A percentile compares a stretch with the other conserved stretches of the same genome.
Conservation (phyloP, 2,329 filamentous ascomycete genomes). For the Fusarium metavorans region DNA sequence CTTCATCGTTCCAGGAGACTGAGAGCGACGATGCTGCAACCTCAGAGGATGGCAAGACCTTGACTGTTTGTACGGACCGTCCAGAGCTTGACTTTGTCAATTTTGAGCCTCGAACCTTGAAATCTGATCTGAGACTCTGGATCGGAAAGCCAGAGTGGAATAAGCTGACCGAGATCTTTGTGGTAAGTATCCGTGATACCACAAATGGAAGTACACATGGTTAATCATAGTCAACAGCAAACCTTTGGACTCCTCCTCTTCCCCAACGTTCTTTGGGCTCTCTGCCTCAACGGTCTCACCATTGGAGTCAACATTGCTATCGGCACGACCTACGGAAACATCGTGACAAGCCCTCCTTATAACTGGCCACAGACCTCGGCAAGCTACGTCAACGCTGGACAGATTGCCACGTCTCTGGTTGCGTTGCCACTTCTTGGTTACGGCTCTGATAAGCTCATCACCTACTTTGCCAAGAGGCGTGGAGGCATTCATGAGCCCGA, state of each 20-base stretch:
- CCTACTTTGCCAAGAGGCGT: slow-evolving; percentile 33
- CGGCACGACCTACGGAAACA: slow-evolving; percentile 36
- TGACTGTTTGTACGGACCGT: slow-evolving; percentile 26
- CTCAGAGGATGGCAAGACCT: neutral
- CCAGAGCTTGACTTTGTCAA: slow-evolving; percentile 37
- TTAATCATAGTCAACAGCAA: slow-evolving; percentile 9
- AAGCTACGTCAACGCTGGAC: slow-evolving; percentile 38
- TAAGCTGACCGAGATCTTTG: slow-evolving; percentile 24
- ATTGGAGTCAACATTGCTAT: slow-evolving; percentile 40
- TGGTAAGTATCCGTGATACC: neutral
- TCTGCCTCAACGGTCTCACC: slow-evolving; percentile 36
- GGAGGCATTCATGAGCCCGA: slow-evolving; percentile 38
- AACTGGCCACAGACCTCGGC: slow-evolving; percentile 35
- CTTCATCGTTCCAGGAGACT: neutral
- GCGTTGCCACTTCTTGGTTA: slow-evolving; percentile 35
- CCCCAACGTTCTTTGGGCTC: slow-evolving; percentile 38
- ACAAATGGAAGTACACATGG: no score
- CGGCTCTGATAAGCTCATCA: slow-evolving; percentile 37
- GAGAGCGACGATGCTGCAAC: neutral
- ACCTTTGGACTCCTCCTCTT: slow-evolving; percentile 37
- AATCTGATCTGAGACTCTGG: slow-evolving; percentile 37
- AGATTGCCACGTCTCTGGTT: slow-evolving; percentile 34
- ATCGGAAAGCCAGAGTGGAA: slow-evolving; percentile 32
- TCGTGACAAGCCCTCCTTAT: slow-evolving; percentile 32
- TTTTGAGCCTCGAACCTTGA: slow-evolving; percentile 34